phyloP scores from a whole-genome alignment of 108 stramenopile species.

The Cyclotella choctawhatcheeana region DNA sequence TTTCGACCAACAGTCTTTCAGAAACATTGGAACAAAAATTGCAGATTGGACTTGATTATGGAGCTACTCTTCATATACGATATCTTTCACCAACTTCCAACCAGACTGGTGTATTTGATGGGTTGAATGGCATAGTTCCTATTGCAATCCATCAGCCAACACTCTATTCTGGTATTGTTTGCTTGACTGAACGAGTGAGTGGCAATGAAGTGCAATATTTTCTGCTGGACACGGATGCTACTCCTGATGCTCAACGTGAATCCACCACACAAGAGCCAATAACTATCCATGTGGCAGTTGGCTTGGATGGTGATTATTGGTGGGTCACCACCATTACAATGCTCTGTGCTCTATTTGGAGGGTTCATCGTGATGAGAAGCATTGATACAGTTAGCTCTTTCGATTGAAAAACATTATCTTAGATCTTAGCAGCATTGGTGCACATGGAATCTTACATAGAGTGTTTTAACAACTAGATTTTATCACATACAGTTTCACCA shows the following conservation, averaged over 20 bases:
- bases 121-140: conserved; percentile 6
- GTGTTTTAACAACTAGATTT: no score
- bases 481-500: neutral
- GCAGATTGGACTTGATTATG: conserved; percentile 33
- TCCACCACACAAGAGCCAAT: conserved; percentile 24
- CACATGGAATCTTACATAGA: neutral
- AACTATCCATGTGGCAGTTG: conserved; percentile 42
- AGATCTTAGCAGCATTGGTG: neutral
- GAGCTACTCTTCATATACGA: conserved; percentile 46
- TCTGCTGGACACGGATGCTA: conserved; percentile 15
- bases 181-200: neutral
- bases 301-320: conserved; percentile 40
- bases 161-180: conserved; percentile 16
- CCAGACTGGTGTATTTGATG: neutral
- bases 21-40: neutral
- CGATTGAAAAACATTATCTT: no score
- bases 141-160: conserved; percentile 27
- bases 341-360: conserved; percentile 37
- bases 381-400: conserved; percentile 44
- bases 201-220: neutral
- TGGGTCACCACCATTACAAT: conserved; percentile 41
- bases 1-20: neutral
- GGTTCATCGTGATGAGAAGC: conserved; percentile 30
- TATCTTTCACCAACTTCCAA: conserved; percentile 35
- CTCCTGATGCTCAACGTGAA: neutral